Base-by-base conservation (phyloP, 140 eudicot genomes). In the Anethum foeniculum region DNA sequence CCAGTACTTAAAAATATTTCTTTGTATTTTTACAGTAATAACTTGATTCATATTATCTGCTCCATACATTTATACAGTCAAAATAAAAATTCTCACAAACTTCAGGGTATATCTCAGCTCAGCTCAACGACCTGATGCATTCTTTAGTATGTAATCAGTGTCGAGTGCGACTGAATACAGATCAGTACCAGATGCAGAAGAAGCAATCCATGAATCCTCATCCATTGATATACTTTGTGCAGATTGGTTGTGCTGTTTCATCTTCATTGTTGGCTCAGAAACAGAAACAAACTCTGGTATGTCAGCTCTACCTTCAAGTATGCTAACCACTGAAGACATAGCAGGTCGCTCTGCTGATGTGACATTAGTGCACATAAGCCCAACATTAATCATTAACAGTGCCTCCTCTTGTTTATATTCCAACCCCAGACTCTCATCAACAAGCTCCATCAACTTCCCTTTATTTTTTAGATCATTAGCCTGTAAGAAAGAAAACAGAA, bases 311-410 rank as follows among this genome's bases (percentile, higher is more conserved):
- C 76, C 78, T 77, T 83, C 81, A 38, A 39, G 6, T 2, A 39
- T 39, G 80, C 80, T 72, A 38, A 84, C 86, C 3, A 84, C 86
- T 1, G 73, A 47, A 21, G 83, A 84, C 86, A 84, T 84, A 6
- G 69, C 25, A 16, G 86, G 86, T 60, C 84, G 69, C 52, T 15
- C 65, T 9, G 80, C 27, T n/a, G 86, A 68, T 5, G 83, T 46
- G 4, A 54, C 62, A 41, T 67, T 84, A 19, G 81, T 64, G 46
- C 86, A 84, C 3, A 36, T 49, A 3, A 84, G 75, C 52, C 75
- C 84, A 11, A 84, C 39, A 52, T 80, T 41, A 21, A 84, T 60
- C 83, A 76, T 76, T 75, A 39, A 27, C 75, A 80, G 52, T 25
- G 43, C 81, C 76, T 84, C 84, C 32, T 75, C 75, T 27, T 80